Evolutionary conservation across 2,329 filamentous ascomycete genomes (phyloP).

Genomic region (Lasiodiplodia hormozganensis): DNA sequence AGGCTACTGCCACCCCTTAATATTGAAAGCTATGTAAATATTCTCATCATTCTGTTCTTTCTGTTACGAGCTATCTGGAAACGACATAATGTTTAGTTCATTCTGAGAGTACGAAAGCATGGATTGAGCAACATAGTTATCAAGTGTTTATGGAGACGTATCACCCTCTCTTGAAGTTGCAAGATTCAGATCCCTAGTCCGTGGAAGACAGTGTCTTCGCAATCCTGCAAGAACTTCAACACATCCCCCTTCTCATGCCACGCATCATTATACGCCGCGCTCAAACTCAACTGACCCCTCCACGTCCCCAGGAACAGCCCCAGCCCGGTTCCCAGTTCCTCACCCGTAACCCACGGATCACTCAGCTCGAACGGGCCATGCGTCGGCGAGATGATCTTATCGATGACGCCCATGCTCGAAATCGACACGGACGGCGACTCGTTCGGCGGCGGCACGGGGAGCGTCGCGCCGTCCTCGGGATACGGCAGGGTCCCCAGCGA

Average conservation of each 20-base stretch:
- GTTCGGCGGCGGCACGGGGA: constrained; percentile 30
- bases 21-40: neutral
- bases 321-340: constrained; percentile 49
- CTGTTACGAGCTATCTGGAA: neutral
- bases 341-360: constrained; percentile 55
- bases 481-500: neutral
- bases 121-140: too few relatives aligned
- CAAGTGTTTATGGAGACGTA: too few relatives aligned
- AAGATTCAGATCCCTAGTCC: neutral
- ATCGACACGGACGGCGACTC: constrained; percentile 29
- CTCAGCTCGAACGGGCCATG: constrained; percentile 40
- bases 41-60: neutral
- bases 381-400: constrained; percentile 42
- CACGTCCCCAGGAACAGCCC: constrained; percentile 53
- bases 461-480: neutral
- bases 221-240: constrained; percentile 29
- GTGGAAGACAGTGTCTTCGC: constrained; percentile 21
- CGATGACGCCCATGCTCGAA: constrained; percentile 37
- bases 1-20: neutral
- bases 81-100: neutral
- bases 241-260: constrained; percentile 45
- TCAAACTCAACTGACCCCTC: constrained; percentile 46
- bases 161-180: neutral
- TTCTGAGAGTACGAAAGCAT: neutral
- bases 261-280: constrained; percentile 53